Evolutionary conservation across 2,329 filamentous ascomycete genomes (phyloP).

Genomic region (Aspergillus oerlinghausenensis): DNA sequence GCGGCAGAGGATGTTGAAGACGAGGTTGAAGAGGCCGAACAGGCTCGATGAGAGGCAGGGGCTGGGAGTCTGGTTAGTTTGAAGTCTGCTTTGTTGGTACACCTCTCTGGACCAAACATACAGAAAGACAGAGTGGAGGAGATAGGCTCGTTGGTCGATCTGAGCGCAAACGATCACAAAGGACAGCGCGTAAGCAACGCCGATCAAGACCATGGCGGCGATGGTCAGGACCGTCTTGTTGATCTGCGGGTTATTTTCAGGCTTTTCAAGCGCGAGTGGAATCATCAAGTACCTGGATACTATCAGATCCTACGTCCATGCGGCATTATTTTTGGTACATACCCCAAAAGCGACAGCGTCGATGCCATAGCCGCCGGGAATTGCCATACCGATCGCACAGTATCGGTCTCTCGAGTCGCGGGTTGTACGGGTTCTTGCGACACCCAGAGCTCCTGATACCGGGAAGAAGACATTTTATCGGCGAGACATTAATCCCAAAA

Average conservation of each 20-base stretch:
- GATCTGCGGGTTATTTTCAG: constrained; percentile 13
- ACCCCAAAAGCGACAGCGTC: constrained; percentile 24
- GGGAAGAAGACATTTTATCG: not conserved
- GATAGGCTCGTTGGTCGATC: constrained; percentile 19
- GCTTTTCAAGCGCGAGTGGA: constrained; percentile 24
- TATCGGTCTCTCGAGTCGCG: not conserved
- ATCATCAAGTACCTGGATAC: constrained; percentile 26
- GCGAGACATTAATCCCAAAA: not conserved
- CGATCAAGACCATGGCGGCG: constrained; percentile 25
- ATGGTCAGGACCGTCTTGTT: constrained; percentile 21
- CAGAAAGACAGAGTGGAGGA: constrained; percentile 30
- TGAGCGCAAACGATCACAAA: constrained; percentile 22
- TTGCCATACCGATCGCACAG: not conserved
- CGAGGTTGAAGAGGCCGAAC: constrained; percentile 29
- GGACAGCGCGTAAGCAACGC: constrained; percentile 22
- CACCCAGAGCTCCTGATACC: not conserved
- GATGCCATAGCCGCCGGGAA: not conserved
- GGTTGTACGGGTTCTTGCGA: not conserved
- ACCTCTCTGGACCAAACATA: constrained; percentile 11
- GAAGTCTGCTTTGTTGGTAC: not conserved
- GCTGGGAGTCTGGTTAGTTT: constrained; percentile 8
- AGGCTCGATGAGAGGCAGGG: constrained; percentile 25
- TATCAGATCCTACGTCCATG: not conserved
- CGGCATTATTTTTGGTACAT: constrained; percentile 6
- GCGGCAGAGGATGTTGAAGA: constrained; percentile 30